Conservation (phyloP, 371 early-diverging fungal species). For the Rhizopus delemar region DNA sequence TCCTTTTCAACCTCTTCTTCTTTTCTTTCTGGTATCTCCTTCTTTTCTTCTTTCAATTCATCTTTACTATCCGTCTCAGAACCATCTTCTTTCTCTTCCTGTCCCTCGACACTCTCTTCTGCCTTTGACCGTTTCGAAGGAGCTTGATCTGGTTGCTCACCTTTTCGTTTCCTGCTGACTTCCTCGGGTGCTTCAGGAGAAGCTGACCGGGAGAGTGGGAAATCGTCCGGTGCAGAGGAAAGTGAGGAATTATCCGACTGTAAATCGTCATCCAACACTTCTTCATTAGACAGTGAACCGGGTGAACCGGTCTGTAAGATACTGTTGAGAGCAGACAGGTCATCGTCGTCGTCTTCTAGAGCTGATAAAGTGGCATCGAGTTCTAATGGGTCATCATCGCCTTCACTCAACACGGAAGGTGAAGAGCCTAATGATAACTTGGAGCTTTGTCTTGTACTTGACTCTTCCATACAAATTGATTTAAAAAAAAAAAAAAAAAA, state of each 20-base stretch:
- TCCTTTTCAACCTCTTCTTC: neutral
- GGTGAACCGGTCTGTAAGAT: constrained; percentile 34
- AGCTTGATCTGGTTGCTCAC: neutral
- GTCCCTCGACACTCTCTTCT: neutral
- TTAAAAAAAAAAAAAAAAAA: too few species aligned
- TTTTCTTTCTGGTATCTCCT: neutral
- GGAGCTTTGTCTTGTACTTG: constrained; percentile 37
- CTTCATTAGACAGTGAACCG: constrained; percentile 33
- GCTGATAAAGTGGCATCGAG: constrained; percentile 32
- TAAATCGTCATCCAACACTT: constrained; percentile 1
- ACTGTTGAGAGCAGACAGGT: constrained; percentile 27
- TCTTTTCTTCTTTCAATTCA: neutral
- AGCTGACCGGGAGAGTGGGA: constrained; percentile 39
- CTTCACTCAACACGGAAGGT: constrained; percentile 45
- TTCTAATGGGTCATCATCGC: constrained; percentile 39
- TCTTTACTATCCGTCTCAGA: too few species aligned
- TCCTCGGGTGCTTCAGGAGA: constrained; percentile 37
- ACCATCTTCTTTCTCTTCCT: constrained; percentile 3
- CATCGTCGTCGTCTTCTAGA: constrained; percentile 36
- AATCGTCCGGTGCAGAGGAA: constrained; percentile 48
- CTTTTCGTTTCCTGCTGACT: constrained; percentile 21
- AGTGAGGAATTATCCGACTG: constrained; percentile 30
- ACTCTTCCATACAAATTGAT: constrained; percentile 9
- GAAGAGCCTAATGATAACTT: constrained; percentile 50
- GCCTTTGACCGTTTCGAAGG: neutral